Base-by-base conservation (phyloP, 805 yeast genomes). In the Komagataella populi region DNA sequence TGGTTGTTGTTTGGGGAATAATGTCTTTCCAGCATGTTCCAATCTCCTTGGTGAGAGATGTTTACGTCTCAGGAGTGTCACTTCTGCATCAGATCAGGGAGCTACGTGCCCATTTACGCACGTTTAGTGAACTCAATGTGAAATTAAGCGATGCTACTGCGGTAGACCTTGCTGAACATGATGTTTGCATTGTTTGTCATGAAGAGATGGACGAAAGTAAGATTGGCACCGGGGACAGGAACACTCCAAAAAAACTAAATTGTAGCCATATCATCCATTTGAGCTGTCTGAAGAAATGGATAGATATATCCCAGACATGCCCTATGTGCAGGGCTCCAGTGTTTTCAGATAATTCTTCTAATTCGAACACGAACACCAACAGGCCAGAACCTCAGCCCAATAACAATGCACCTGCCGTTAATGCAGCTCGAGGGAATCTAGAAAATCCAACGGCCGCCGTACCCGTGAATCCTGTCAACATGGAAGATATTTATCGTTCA, bases 211-310 rank as follows among this genome's bases (percentile, higher is more conserved):
- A 53, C 58, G 36, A 43, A 4, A 45, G 18, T 6, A 47, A 24
- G n/a, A 36, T 18, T 22, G n/a, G 45, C 16, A 39, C 45, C 14
- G 70, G 58, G 58, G 68, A 68, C 52, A 71, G 85, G 52, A 66
- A 68, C 47, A 70, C 67, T 49, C 96, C 98, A 4, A 88, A 87
- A 64, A 84, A 76, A 60, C 71, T 93, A 49, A 73, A 70, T 1
- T 93, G 99, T 70, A 85, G 87, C 23, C 99, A 93, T 65, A 83
- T 87, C 48, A 72, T 91, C 52, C 99, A 93, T 63, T 69, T 84
- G 67, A 90, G 93, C 4, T 93, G 99, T 64, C 73, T 93, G 55
- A 85, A 87, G 60, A 83, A 85, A 57, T 93, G 99, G 99, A 72
- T 93, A 57, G 95, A 87, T 61, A 76, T 96, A 56, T 87, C 96